Conservation (phyloP, 768 basidiomycete genomes). For the Amanita jacksonii region DNA sequence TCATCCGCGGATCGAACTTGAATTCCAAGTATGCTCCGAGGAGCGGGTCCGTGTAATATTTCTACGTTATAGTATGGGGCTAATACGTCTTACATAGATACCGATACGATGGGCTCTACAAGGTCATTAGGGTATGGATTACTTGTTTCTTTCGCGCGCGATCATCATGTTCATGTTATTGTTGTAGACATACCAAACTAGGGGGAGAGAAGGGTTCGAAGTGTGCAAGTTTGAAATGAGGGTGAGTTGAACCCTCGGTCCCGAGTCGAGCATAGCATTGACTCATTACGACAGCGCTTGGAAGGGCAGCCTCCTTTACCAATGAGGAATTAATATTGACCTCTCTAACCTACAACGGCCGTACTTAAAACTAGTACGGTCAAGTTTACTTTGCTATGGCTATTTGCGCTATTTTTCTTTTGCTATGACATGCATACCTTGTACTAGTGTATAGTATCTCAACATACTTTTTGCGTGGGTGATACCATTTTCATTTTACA, state of each 20-base stretch:
- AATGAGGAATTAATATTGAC: too few species aligned
- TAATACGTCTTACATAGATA: slow-evolving; percentile 17
- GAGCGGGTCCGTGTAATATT: slow-evolving; percentile 18
- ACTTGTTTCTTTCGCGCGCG: background rate
- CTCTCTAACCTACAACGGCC: too few species aligned
- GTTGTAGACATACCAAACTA: slow-evolving; percentile 19
- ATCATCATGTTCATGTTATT: too few species aligned
- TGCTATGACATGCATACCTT: too few species aligned
- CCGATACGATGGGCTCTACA: slow-evolving; percentile 36
- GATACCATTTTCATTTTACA: too few species aligned
- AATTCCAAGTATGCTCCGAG: slow-evolving; percentile 25
- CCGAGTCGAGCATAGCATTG: background rate
- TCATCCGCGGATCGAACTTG: slow-evolving; percentile 26
- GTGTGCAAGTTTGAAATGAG: slow-evolving; percentile 23
- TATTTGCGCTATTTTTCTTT: too few species aligned
- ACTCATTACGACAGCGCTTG: slow-evolving; percentile 7
- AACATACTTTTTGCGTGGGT: too few species aligned
- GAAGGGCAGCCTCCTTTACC: slow-evolving; percentile 11
- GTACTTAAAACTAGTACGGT: too few species aligned
- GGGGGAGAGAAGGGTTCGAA: slow-evolving; percentile 19
- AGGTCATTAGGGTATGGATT: slow-evolving; percentile 21
- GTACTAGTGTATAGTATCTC: too few species aligned
- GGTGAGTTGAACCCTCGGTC: slow-evolving; percentile 12
- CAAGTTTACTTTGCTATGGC: too few species aligned
- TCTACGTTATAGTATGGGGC: background rate